These are phyloP conservation scores for Auricularia sp. DNA, from an alignment of 768 basidiomycete genomes.

Conservation along the genomic window DNA sequence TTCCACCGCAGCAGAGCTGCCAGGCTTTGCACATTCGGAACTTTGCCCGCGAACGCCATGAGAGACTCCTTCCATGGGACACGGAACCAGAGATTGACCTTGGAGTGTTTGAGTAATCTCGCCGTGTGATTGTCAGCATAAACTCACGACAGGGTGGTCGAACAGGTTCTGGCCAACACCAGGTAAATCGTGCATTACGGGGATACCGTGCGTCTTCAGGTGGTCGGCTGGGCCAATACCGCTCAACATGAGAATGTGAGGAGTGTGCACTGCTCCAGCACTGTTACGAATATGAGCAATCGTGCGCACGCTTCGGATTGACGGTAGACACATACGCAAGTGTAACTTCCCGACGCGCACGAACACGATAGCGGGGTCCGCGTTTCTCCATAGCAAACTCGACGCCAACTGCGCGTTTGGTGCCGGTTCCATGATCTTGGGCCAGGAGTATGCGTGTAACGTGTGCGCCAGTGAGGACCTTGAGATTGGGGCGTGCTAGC, in stretches of 20 bases:
- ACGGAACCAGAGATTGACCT: constrained; percentile 37
- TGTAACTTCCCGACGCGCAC: constrained; percentile 9
- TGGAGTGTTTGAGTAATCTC: too few relatives aligned
- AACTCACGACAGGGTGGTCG: constrained; percentile 45
- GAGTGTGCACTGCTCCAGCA: constrained; percentile 26
- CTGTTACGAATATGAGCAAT: constrained; percentile 10
- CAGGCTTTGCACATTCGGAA: constrained; percentile 19
- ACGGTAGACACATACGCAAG: constrained; percentile 6
- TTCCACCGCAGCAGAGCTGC: constrained; percentile 32
- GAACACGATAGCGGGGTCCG: constrained; percentile 5
- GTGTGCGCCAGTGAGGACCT: constrained; percentile 5
- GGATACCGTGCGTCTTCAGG: constrained; percentile 41
- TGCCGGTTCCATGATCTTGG: background rate
- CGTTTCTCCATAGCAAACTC: constrained; percentile 6
- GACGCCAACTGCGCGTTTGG: constrained; percentile 9
- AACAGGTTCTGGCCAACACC: constrained; percentile 65
- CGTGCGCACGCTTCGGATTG: background rate
- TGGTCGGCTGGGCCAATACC: constrained; percentile 63
- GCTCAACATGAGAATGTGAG: constrained; percentile 27
- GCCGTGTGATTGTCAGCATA: too few relatives aligned
- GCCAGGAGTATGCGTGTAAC: constrained; percentile 11
- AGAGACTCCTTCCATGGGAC: constrained; percentile 21
- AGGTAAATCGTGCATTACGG: constrained; percentile 50
- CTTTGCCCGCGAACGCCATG: background rate
- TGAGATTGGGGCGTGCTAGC: constrained; percentile 10